Conservation (phyloP, 495 filamentous ascomycete species). For the Durotheca rogersii region DNA sequence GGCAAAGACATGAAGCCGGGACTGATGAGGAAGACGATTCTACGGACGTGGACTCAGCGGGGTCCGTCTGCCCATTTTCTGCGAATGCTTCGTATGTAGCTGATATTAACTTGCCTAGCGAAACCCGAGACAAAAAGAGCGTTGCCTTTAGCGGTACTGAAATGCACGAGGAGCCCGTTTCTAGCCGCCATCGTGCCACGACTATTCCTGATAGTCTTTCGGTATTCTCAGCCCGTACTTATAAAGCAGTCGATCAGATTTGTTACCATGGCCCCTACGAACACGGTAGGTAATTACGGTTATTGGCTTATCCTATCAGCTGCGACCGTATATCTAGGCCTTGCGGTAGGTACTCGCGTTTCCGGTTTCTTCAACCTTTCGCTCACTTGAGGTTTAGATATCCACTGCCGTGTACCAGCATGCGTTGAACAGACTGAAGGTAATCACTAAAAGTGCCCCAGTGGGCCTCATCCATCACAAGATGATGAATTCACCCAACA, state of each 20-base stretch:
- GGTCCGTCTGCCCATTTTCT: constrained; percentile 22
- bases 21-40: constrained; percentile 38
- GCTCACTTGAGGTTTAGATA: constrained; percentile 13
- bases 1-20: constrained; percentile 50
- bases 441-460: constrained; percentile 60
- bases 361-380: neutral
- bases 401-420: constrained; percentile 58
- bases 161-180: constrained; percentile 51
- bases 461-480: constrained; percentile 60
- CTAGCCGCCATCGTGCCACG: constrained; percentile 53
- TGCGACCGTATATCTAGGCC: constrained; percentile 58
- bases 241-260: constrained; percentile 56
- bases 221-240: constrained; percentile 62
- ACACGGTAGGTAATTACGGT: too few species aligned
- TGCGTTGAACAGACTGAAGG: constrained; percentile 55
- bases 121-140: constrained; percentile 38
- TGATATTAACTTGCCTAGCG: constrained; percentile 13
- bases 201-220: constrained; percentile 57
- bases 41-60: constrained; percentile 40
- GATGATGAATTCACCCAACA: constrained; percentile 46
- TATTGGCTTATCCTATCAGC: too few species aligned
- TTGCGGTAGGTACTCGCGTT: constrained; percentile 48
- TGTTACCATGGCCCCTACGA: too few species aligned
- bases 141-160: constrained; percentile 50
- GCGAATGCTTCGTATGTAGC: too few species aligned